Conservation (phyloP, 129 eudicot species). For the Dittrichia graveolens region DNA sequence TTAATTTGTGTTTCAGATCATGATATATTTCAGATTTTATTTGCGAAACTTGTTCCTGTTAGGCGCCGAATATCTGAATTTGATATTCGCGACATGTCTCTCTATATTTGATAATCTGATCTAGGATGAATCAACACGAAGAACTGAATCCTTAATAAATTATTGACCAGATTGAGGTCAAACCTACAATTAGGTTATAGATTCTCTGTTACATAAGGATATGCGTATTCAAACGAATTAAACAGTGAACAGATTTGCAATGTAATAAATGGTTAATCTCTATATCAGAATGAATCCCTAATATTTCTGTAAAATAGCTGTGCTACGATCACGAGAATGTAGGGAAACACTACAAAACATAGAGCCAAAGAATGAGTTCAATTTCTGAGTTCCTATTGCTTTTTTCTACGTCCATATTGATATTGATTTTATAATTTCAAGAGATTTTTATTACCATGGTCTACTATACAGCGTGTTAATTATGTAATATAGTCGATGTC, state of each 20-base stretch:
- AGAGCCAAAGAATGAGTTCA: background rate
- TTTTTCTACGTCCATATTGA: background rate
- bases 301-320: background rate
- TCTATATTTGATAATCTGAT: background rate
- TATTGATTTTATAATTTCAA: background rate
- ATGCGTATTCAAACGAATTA: background rate
- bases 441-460: background rate
- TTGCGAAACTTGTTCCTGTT: background rate
- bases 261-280: background rate
- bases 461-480: background rate
- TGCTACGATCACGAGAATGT: background rate
- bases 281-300: background rate
- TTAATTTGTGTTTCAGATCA: background rate
- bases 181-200: constrained; percentile 12
- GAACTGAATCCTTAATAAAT: background rate
- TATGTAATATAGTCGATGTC: background rate
- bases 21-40: background rate
- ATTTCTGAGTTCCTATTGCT: background rate
- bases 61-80: background rate
- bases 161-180: background rate
- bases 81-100: background rate
- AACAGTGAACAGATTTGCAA: background rate
- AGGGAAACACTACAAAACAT: background rate
- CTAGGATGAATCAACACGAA: background rate
- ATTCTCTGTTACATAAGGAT: background rate